Evolutionary conservation across 2,329 filamentous ascomycete genomes (phyloP), one percentile per base, ranked within the genome.

Genomic region (Paracamarosporium sp.): DNA sequence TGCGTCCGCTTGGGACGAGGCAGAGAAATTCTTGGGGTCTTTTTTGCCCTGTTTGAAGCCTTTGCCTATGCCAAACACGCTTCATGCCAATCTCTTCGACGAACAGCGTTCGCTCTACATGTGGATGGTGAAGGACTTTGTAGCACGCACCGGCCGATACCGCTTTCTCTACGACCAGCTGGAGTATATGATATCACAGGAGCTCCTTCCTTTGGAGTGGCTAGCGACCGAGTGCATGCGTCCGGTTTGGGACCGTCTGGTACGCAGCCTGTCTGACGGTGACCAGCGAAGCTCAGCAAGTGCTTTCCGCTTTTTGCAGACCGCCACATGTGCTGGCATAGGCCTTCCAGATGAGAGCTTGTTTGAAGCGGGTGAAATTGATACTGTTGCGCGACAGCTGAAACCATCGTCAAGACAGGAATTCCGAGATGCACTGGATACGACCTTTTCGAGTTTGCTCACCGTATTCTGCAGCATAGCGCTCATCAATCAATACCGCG

Each of bases 171-270:
- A 73, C 55, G 70, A 74, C n/a, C 44, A 71, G 3, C 55, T 78
- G 2, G 68, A 71, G 41, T 65, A 68, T 33, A 67, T 78, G 67
- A 57, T 79, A 15, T 68, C 67, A 11, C 61, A 72, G 43, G 70
- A 74, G 33, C 64, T 73, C 12, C 51, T 78, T 9, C 75, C 74
- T 3, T 50, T 78, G 9, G 75, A 77, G 51, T 78, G 76, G 76
- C 59, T 78, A 15, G 75, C 76, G 2, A 77, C 76, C 2, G 63
- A 68, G 31, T 62, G 59, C 15, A 74, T 78, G 70, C 72, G 67
- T 13, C 66, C 68, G 4, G 41, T 77, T 4, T 78, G 73, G 72
- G 73, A 69, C 30, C 68, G 67, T 35, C 51, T 77, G 3, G 67
- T 78, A 11, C 69, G 68, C 35, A 66, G 66, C 6, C 55, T 76